phyloP scores from a whole-genome alignment of 2,329 filamentous ascomycete species.

The Myriosclerotinia curreyana region DNA sequence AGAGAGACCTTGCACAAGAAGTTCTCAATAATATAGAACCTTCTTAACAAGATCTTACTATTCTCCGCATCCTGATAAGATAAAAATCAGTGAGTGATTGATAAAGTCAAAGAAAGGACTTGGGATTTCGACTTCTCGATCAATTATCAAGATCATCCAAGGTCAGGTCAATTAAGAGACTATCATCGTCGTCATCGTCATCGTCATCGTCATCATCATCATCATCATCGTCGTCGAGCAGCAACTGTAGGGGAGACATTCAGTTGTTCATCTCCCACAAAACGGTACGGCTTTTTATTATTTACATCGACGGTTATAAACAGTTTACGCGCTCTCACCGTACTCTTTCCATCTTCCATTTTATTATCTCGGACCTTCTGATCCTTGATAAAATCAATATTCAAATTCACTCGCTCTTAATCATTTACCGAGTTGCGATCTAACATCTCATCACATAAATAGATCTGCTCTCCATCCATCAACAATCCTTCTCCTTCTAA shows the following conservation, averaged over 20 bases:
- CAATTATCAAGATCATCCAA: neutral
- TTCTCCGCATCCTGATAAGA: neutral
- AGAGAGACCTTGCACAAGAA: constrained; percentile 7
- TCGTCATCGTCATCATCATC: too few relatives aligned
- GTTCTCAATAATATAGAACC: neutral
- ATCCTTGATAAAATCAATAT: neutral
- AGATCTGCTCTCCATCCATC: constrained; percentile 34
- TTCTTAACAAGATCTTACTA: neutral
- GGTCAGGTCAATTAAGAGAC: constrained; percentile 16
- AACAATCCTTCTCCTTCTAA: constrained; percentile 18
- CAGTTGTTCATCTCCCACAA: constrained; percentile 92
- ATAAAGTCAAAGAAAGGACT: neutral
- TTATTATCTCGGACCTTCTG: neutral
- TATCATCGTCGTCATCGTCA: too few relatives aligned
- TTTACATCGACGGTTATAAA: constrained; percentile 26
- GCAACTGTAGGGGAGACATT: constrained; percentile 85
- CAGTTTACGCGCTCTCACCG: too few relatives aligned
- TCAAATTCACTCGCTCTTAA: neutral
- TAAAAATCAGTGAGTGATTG: constrained; percentile 6
- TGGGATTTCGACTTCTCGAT: neutral
- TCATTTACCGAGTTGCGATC: constrained; percentile 26
- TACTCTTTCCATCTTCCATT: neutral
- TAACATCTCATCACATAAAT: constrained; percentile 30
- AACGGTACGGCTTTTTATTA: constrained; percentile 51
- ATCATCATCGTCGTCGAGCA: constrained; percentile 41